phyloP scores from a whole-genome alignment of 2,329 filamentous ascomycete species.

The Exserohilum turcica region DNA sequence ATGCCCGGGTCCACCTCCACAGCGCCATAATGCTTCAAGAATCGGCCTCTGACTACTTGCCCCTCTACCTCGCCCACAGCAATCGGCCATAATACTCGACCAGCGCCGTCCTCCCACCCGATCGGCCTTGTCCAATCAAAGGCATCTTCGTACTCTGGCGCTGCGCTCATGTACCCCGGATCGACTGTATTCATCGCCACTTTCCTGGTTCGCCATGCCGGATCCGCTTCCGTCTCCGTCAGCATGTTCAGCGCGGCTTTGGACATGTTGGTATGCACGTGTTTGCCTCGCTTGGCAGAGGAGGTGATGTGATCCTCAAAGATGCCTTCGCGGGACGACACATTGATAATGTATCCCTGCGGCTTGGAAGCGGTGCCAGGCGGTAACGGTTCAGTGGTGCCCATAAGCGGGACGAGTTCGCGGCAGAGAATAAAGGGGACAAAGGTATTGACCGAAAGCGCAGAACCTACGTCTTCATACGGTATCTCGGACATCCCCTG shows the following conservation, averaged over 20 bases:
- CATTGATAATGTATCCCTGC: conserved; percentile 20
- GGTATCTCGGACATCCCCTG: conserved; percentile 19
- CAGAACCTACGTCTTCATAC: conserved; percentile 22
- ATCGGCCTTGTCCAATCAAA: conserved; percentile 17
- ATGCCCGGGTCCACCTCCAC: conserved; percentile 14
- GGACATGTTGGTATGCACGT: conserved; percentile 23
- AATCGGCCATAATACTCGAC: conserved; percentile 18
- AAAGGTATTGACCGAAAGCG: conserved; percentile 22
- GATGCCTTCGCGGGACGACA: conserved; percentile 23
- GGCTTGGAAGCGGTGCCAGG: not conserved
- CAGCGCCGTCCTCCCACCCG: conserved; percentile 20
- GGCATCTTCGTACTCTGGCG: conserved; percentile 16
- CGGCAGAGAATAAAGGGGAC: conserved; percentile 20
- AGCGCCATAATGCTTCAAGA: conserved; percentile 22
- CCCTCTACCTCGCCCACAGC: conserved; percentile 13
- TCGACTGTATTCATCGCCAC: conserved; percentile 20
- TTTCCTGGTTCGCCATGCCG: conserved; percentile 7
- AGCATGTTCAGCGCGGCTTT: conserved; percentile 25
- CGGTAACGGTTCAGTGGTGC: not conserved
- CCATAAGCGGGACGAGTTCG: conserved; percentile 18
- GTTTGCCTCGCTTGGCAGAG: conserved; percentile 12
- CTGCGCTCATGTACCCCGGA: conserved; percentile 21
- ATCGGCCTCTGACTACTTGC: conserved; percentile 10
- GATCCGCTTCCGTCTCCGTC: conserved; percentile 18
- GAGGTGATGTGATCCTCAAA: conserved; percentile 14